Percentiles rank a stretch among this genome's conserved stretches.
These are phyloP conservation scores for Xylaria polymorpha DNA, from an alignment of 2,329 filamentous ascomycete genomes.

Conservation along the genomic window DNA sequence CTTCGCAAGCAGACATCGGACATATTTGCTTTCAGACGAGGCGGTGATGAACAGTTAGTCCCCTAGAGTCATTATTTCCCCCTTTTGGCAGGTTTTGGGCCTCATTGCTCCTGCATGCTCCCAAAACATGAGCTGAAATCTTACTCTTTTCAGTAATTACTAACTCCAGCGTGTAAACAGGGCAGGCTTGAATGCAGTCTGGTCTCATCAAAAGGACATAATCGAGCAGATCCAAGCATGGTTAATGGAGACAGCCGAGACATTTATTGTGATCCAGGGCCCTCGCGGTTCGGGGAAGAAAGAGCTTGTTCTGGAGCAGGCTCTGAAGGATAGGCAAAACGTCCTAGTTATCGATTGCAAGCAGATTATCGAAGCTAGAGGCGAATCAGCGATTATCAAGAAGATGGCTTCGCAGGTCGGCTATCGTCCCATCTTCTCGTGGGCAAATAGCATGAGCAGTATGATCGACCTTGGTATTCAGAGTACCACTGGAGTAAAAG, in stretches of 20 bases:
- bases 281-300: constrained; percentile 91
- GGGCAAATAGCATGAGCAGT: constrained; percentile 94
- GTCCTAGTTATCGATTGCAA: constrained; percentile 93
- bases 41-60: constrained; percentile 71
- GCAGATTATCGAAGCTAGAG: constrained; percentile 88
- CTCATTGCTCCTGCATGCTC: too few species aligned
- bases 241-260: constrained; percentile 89
- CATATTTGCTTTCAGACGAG: constrained; percentile 68
- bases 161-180: too few species aligned
- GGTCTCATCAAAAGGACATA: constrained; percentile 84
- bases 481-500: constrained; percentile 92
- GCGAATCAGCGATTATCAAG: constrained; percentile 86
- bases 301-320: constrained; percentile 87
- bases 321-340: constrained; percentile 78
- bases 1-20: constrained; percentile 78
- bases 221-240: constrained; percentile 86
- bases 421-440: constrained; percentile 93
- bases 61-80: too few species aligned
- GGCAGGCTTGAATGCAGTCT: constrained; percentile 81
- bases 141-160: too few species aligned
- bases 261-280: constrained; percentile 93
- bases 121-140: too few species aligned
- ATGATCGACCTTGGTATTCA: constrained; percentile 93
- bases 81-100: too few species aligned
- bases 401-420: constrained; percentile 85